A percentile compares a stretch with the other conserved stretches of the same genome.
phyloP scores from a whole-genome alignment of 352 stramenopile genomes.

The Phytophthora brassicae region DNA sequence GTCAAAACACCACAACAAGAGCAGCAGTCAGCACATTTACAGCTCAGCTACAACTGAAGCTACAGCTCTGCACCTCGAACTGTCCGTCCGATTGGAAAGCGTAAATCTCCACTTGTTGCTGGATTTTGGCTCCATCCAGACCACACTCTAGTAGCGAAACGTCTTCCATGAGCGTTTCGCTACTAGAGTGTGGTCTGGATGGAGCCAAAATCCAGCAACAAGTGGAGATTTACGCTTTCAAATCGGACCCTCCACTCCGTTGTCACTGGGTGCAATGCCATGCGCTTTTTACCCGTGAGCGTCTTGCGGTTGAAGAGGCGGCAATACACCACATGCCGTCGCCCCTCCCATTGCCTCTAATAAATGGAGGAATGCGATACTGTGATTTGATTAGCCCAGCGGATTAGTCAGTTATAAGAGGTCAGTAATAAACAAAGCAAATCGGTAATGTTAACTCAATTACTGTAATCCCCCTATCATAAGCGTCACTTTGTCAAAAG shows the following conservation, averaged over 20 bases:
- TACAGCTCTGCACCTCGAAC: slow-evolving; percentile 58
- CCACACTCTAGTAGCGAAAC: slow-evolving; percentile 85
- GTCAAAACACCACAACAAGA: neutral
- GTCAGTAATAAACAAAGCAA: too few relatives aligned
- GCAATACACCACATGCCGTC: slow-evolving; percentile 82
- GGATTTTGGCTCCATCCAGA: slow-evolving; percentile 80
- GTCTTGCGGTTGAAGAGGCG: slow-evolving; percentile 88
- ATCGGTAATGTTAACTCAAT: too few relatives aligned
- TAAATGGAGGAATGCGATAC: too few relatives aligned
- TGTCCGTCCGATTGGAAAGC: slow-evolving; percentile 86
- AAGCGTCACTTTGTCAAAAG: too few relatives aligned
- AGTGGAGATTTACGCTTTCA: slow-evolving; percentile 89
- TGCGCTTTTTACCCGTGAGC: slow-evolving; percentile 66
- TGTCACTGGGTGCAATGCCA: slow-evolving; percentile 55
- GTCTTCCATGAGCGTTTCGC: slow-evolving; percentile 65
- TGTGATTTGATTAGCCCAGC: too few relatives aligned
- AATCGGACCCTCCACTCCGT: slow-evolving; percentile 83
- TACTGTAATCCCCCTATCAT: too few relatives aligned
- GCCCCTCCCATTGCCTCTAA: slow-evolving; percentile 78
- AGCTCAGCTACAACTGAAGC: too few relatives aligned
- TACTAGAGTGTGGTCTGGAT: slow-evolving; percentile 86
- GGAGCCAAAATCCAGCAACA: slow-evolving; percentile 86
- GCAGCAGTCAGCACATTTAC: neutral
- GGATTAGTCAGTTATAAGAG: too few relatives aligned
- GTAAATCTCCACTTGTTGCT: slow-evolving; percentile 90